Conservation (phyloP, 2,329 filamentous ascomycete species). For the Thelonectria olida region DNA sequence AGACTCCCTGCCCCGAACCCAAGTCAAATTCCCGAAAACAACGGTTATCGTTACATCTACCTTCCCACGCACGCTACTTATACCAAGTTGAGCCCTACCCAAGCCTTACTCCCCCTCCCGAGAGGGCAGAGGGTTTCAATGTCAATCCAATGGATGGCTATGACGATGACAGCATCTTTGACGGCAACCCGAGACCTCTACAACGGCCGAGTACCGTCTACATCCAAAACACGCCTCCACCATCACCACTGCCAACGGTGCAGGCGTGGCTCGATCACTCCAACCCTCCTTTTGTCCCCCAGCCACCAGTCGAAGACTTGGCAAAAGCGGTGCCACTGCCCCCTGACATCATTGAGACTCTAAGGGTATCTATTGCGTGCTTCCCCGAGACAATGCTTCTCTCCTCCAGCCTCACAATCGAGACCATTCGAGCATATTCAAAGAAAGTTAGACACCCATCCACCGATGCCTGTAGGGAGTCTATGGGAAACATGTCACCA, state of each 20-base stretch:
- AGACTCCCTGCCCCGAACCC: constrained; percentile 23
- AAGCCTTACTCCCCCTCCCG: constrained; percentile 10
- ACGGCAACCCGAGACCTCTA: constrained; percentile 11
- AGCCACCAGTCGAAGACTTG: constrained; percentile 46
- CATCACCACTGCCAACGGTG: constrained; percentile 47
- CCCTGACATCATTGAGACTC: constrained; percentile 62
- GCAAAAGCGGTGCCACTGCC: constrained; percentile 58
- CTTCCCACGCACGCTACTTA: constrained; percentile 21
- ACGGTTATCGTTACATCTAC: constrained; percentile 20
- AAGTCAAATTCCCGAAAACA: constrained; percentile 14
- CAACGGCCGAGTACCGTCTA: constrained; percentile 38
- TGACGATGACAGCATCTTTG: constrained; percentile 33
- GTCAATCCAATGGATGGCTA: constrained; percentile 27
- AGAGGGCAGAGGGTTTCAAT: constrained; percentile 23
- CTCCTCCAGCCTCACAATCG: constrained; percentile 63
- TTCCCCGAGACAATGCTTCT: constrained; percentile 69
- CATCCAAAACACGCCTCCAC: constrained; percentile 45
- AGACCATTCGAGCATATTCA: constrained; percentile 66
- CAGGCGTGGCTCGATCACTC: constrained; percentile 49
- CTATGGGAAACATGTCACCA: constrained; percentile 25
- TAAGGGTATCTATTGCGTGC: constrained; percentile 62
- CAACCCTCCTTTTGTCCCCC: constrained; percentile 41
- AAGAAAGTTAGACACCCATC: constrained; percentile 59
- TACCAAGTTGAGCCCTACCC: constrained; percentile 31
- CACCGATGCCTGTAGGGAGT: constrained; percentile 33